phyloP scores from a whole-genome alignment of 2,329 filamentous ascomycete genomes.

The Trichophyton mentagrophytes region DNA sequence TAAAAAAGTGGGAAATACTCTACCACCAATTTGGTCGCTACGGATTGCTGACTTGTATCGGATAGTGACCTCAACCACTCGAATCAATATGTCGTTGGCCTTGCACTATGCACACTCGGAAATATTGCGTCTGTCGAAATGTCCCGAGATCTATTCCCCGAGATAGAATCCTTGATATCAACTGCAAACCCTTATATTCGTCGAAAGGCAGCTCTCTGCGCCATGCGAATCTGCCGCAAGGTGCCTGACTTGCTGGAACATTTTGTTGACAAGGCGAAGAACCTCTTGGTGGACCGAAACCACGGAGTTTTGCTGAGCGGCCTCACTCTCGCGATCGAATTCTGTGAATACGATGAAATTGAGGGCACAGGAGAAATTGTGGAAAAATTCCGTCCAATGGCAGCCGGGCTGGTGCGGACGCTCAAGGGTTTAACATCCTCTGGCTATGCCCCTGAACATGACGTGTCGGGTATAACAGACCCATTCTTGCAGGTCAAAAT shows the following conservation, averaged over 20 bases:
- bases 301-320: conserved; percentile 91
- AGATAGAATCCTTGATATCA: conserved; percentile 82
- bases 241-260: conserved; percentile 95
- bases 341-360: conserved; percentile 89
- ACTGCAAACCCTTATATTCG: conserved; percentile 98
- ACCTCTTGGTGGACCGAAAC: conserved; percentile 80
- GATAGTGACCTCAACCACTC: conserved; percentile 83
- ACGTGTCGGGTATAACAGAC: conserved; percentile 95
- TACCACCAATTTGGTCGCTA: not conserved
- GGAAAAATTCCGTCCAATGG: conserved; percentile 78
- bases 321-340: conserved; percentile 74
- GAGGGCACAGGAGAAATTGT: conserved; percentile 84
- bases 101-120: conserved; percentile 88
- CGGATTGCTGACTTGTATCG: not conserved
- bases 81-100: conserved; percentile 95
- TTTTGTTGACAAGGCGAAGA: conserved; percentile 85
- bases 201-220: conserved; percentile 92
- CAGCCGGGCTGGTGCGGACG: conserved; percentile 75
- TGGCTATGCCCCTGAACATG: conserved; percentile 93
- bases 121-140: conserved; percentile 98
- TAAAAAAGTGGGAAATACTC: conserved; percentile 69
- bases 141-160: conserved; percentile 91
- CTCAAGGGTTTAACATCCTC: conserved; percentile 87
- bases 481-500: conserved; percentile 98
- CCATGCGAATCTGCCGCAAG: conserved; percentile 97